Evolutionary conservation across 2,329 filamentous ascomycete species (phyloP), one percentile per base, ranked within the genome.

Genomic region (Hypoxylon sp.): DNA sequence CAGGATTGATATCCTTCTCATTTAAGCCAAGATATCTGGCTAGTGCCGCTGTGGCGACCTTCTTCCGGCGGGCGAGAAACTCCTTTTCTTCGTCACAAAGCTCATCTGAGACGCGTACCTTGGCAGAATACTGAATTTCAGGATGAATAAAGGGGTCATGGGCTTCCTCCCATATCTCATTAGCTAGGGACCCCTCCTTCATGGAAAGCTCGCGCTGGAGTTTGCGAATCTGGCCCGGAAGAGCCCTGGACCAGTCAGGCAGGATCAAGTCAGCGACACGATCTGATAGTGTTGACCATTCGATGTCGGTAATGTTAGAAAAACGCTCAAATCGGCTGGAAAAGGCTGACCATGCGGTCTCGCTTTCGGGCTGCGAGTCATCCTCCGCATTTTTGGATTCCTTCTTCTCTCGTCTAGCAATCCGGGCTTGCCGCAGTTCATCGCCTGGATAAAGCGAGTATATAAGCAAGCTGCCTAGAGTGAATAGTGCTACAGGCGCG

Each of bases 111-210:
- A 98, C 89, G 22, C 96, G 89, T 1, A 99, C 96, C 19, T 83
- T 85, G 17, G 95, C 94, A 44, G 93, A 88, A 82, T 91, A 94
- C 33, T 88, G 83, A 64, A 98, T 97, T 78, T 99, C 96, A 0
- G 95, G 95, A 73, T 98, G 93, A 69, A 92, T 84, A 52, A 89
- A 84, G 0, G 94, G 89, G 76, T 98, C 93, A 64, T 94, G 92
- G 0, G 96, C 94, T 75, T 98, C 95, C 70, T 86, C 85, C 96
- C 96, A 98, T 65, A 99, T 96, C 73, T 98, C 93, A 76, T 97
- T 92, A 11, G 95, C 94, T 46, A 99, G 83, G 0, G 94, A 97
- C 1, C 94, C 95, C 0, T 94, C 92, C 0, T 91, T 89, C 89
- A 96, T 91, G 35, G 93, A 96, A 14, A 98, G 84, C 80, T 98